Base-by-base conservation (phyloP, 1,139 yeast species). In the Yamadazyma sp. region DNA sequence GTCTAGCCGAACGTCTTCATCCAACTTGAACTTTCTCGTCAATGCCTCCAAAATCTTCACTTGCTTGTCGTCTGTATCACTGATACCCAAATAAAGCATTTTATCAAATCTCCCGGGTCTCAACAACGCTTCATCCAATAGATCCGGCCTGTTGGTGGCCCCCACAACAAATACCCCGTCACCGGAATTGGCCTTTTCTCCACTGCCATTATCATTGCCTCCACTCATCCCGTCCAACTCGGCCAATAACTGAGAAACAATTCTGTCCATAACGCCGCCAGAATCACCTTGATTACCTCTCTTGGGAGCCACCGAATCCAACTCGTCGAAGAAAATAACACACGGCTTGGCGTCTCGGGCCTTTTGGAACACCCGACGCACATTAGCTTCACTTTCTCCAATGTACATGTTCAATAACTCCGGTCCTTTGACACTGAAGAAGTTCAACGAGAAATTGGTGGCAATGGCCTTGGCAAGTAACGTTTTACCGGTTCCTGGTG, bases 281-380 rank as follows among this genome's bases (percentile, higher is more conserved):
- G 97, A 88, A 61, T 92, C 97, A 24, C 97, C 97, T 57, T 90
- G 97, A 57, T 92, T 90, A 30, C 97, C 97, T 67, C 97, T 80
- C 59, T 92, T 90, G 1, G 97, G 97, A 0, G 98, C 98, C 2
- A 90, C 96, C 2, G 97, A 89, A 64, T 92, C 98, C 62, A 92
- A 76, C 62, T 92, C 98, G 65, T 92, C 98, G 55, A 92, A 92
- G 60, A 92, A 92, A 26, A 92, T 90, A 25, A 92, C 96, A 70
- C 98, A 92, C 1, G 98, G 98, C 55, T 85, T 86, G 11, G 97
- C 96, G 61, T 92, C 97, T 44, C 97, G 71, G 0, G 97, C 97
- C 49, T 78, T 80, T 61, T 90, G 96, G 62, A 92, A 92, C 7
- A 92, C 96, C 40, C 89, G 75, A 43, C 98, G 79, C 12, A 92